These are phyloP conservation scores for Perkinsus marinus DNA, from an alignment of 169 alveolate genomes.

Conservation along the genomic window DNA sequence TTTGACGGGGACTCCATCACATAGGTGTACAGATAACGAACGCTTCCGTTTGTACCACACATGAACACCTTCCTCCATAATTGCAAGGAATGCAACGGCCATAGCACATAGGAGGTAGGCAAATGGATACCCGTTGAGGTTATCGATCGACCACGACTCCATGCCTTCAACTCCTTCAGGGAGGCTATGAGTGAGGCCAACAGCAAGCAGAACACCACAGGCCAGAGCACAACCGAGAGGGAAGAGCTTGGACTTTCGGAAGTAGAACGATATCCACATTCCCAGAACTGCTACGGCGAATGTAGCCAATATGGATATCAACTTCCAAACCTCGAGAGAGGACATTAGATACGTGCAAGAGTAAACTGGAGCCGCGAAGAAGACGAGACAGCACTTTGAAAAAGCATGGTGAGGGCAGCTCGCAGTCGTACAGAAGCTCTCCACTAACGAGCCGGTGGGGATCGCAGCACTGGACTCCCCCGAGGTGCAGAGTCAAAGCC, in stretches of 20 bases:
- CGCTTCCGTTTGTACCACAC: neutral
- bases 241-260: neutral
- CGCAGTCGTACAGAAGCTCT: too few relatives aligned
- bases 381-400: too few relatives aligned
- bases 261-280: neutral
- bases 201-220: neutral
- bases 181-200: neutral
- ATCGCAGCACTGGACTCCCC: too few relatives aligned
- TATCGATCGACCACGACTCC: neutral
- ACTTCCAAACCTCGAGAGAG: neutral
- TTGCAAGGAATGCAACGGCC: neutral
- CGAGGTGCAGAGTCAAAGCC: too few relatives aligned
- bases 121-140: neutral
- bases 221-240: neutral
- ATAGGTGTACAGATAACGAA: neutral
- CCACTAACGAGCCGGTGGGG: too few relatives aligned
- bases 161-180: neutral
- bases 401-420: too few relatives aligned
- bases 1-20: neutral
- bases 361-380: too few relatives aligned
- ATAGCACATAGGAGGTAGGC: neutral
- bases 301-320: neutral
- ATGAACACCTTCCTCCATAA: neutral
- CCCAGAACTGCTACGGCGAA: neutral
- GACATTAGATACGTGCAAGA: neutral